Evolutionary conservation across 345 rosid species (phyloP).

Genomic region (Garcia nutans): DNA sequence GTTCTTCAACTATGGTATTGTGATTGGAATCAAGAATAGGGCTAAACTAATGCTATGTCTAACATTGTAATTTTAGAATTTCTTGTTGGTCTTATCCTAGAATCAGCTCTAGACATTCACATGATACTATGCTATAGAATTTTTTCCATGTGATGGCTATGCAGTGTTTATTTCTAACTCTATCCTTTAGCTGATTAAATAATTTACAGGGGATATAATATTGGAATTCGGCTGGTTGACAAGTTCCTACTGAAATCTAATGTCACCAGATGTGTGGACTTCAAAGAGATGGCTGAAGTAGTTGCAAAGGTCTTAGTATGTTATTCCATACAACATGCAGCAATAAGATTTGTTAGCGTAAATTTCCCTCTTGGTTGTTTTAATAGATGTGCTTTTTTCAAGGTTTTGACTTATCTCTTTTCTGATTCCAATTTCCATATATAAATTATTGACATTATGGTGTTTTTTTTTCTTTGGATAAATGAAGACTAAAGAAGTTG

Average conservation of each 20-base stretch:
- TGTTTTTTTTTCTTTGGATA: background rate
- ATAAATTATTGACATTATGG: background rate
- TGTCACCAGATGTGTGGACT: conserved; percentile 82
- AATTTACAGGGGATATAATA: conserved; percentile 79
- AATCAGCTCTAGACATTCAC: too few relatives aligned
- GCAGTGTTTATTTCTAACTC: background rate
- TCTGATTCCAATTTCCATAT: background rate
- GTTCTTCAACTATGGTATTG: too few relatives aligned
- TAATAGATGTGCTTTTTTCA: background rate
- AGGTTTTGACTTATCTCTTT: background rate
- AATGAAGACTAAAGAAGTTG: background rate
- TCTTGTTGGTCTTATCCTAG: background rate
- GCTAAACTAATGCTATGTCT: background rate
- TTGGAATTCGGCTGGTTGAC: conserved; percentile 77
- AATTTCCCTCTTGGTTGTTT: background rate
- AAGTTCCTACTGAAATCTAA: conserved; percentile 90
- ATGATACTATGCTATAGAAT: background rate
- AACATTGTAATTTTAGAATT: background rate
- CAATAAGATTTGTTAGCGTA: background rate
- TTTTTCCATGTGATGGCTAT: background rate
- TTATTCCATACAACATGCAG: background rate
- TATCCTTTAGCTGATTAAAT: conserved; percentile 5
- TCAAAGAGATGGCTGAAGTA: conserved; percentile 83
- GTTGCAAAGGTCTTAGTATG: conserved; percentile 68
- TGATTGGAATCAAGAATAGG: background rate